These are phyloP conservation scores for Rhinocladiella mackenziei DNA, from an alignment of 2,329 filamentous ascomycete species.

Conservation along the genomic window DNA sequence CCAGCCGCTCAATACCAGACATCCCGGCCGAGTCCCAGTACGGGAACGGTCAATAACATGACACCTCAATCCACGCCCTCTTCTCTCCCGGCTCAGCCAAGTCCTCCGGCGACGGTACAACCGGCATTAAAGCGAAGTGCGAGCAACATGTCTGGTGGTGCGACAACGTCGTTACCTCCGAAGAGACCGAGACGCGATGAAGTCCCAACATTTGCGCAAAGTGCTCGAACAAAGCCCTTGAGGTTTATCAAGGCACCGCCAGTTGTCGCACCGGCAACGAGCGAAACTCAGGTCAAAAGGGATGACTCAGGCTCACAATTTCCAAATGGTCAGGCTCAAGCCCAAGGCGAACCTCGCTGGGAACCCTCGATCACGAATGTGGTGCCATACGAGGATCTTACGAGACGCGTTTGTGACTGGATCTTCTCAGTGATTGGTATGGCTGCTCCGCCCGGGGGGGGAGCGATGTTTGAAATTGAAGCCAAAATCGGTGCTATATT, in stretches of 20 bases:
- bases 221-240: conserved; percentile 38
- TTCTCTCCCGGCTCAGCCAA: conserved; percentile 16
- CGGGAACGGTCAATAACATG: conserved; percentile 6
- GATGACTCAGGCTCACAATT: conserved; percentile 22
- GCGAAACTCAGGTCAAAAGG: conserved; percentile 25
- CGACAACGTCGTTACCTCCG: conserved; percentile 37
- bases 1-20: conserved; percentile 14
- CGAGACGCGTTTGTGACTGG: conserved; percentile 75
- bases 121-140: conserved; percentile 26
- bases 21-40: conserved; percentile 16
- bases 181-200: conserved; percentile 51
- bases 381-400: conserved; percentile 69
- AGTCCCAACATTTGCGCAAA: conserved; percentile 51
- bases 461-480: conserved; percentile 83
- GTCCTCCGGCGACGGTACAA: conserved; percentile 11
- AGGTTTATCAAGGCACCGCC: conserved; percentile 18
- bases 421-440: conserved; percentile 62
- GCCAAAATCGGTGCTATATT: conserved; percentile 84
- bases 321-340: conserved; percentile 32
- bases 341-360: conserved; percentile 36
- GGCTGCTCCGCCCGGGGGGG: conserved; percentile 50
- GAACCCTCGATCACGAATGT: conserved; percentile 63
- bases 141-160: conserved; percentile 24
- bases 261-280: conserved; percentile 16
- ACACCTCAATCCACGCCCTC: conserved; percentile 23